Evolutionary conservation across 1,284 basidiomycete genomes (phyloP), one percentile per base, ranked within the genome.

Genomic region (Clitocybe nebularis): DNA sequence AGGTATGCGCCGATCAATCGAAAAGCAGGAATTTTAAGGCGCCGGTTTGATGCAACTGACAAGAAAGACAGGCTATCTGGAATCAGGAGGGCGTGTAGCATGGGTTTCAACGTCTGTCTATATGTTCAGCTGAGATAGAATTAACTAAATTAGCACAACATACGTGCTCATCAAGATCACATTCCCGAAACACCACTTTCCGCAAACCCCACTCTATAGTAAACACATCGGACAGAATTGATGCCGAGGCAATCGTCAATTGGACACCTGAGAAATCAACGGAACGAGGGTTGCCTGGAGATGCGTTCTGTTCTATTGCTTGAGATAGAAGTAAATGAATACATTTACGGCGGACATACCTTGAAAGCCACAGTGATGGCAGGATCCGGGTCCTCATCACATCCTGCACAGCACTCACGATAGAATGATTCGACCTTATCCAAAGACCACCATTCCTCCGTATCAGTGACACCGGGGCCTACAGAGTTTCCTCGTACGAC

Each of bases 1-100:
- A 93, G 62, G 63, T 91, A 96, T 16, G 86, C 81, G 9, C 89
- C 84, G 14, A 99, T 70, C 3, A 92, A 68, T 39, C 81, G 79
- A 74, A 93, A 97, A 0, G 89, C 90, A 8, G 77, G 67, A 1
- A 77, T 63, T 53, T 89, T 90, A 40, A 98, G 73, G 45, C 82
- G 82, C 55, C 81, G 75, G 61, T 98, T 98, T 14, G 89, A 89
- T 2, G 92, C 86, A 14, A 99, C 69, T 6, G 89, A 93, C 16
- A 98, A 72, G 53, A 86, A 89, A 1, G 87, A 86, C 21, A 98
- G 70, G 0, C 83, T 81, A 14, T 81, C 80, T 13, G 89, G 88
- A 36, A 97, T 88, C 40, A 97, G 78, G 1, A 99, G 74, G 0
- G 93, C 82, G 59, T 97, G 94, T 0, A 98, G 70, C 13, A 98